phyloP scores from a whole-genome alignment of 2,329 filamentous ascomycete species.

The Xylariaceae sp. region DNA sequence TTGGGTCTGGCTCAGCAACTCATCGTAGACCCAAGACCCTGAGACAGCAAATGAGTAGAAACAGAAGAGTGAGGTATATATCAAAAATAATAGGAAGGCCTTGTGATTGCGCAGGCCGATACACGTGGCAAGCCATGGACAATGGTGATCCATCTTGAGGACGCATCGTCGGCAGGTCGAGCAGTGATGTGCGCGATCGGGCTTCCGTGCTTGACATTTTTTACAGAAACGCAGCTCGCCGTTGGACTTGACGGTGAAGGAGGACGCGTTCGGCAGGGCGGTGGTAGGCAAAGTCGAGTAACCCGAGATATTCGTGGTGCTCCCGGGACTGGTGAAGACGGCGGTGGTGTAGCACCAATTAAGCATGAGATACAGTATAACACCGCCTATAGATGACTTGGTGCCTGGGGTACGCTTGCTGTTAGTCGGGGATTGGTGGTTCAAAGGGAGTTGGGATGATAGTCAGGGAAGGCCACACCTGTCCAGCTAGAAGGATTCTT shows the following conservation, averaged over 20 bases:
- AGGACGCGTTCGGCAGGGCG: slow-evolving; percentile 57
- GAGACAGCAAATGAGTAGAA: slow-evolving; percentile 75
- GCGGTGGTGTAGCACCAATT: slow-evolving; percentile 89
- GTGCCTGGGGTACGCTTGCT: slow-evolving; percentile 36
- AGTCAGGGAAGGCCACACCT: slow-evolving; percentile 38
- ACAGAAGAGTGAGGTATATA: slow-evolving; percentile 85
- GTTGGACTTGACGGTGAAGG: slow-evolving; percentile 88
- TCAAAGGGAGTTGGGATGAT: slow-evolving; percentile 3
- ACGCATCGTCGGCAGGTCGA: slow-evolving; percentile 92
- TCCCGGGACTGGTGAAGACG: slow-evolving; percentile 87
- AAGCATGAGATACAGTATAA: slow-evolving; percentile 71
- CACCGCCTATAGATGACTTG: slow-evolving; percentile 56
- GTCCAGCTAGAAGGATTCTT: slow-evolving; percentile 46
- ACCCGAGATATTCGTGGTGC: slow-evolving; percentile 58
- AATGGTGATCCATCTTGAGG: slow-evolving; percentile 99
- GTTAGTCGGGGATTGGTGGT: slow-evolving; percentile 9
- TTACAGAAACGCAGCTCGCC: slow-evolving; percentile 90
- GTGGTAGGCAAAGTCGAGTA: slow-evolving; percentile 81
- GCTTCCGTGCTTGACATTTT: slow-evolving; percentile 92
- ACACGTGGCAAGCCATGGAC: slow-evolving; percentile 95
- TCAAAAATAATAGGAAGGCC: slow-evolving; percentile 84
- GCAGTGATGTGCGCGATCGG: slow-evolving; percentile 94
- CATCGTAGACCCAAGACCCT: slow-evolving; percentile 76
- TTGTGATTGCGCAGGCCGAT: slow-evolving; percentile 95
- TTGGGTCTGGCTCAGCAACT: slow-evolving; percentile 68